Evolutionary conservation across 1,284 basidiomycete species (phyloP).

Genomic region (Vanrija sp.): DNA sequence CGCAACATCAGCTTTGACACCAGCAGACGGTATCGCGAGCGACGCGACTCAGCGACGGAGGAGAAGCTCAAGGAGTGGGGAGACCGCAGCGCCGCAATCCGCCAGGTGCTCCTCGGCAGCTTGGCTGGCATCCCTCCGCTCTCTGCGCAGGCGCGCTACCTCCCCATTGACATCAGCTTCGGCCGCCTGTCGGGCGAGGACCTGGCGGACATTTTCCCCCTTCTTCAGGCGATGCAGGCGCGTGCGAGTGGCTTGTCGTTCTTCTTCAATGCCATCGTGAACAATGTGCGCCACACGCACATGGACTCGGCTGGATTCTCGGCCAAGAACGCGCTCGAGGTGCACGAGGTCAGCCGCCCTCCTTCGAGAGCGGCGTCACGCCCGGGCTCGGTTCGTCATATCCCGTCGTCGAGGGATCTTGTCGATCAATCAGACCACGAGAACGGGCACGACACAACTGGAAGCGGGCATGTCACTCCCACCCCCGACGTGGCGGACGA

Average conservation of each 20-base stretch:
- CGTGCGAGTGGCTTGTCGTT: constrained; percentile 44
- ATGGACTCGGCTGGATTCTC: constrained; percentile 42
- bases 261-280: constrained; percentile 47
- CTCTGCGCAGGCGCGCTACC: constrained; percentile 40
- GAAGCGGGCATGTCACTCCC: too few relatives aligned
- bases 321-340: constrained; percentile 1
- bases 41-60: not conserved
- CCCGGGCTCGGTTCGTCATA: not conserved
- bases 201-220: constrained; percentile 36
- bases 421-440: too few relatives aligned
- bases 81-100: constrained; percentile 28
- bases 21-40: too few relatives aligned
- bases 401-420: too few relatives aligned
- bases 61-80: constrained; percentile 36
- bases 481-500: not conserved
- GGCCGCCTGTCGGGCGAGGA: constrained; percentile 41
- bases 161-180: constrained; percentile 43
- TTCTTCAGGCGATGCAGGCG: constrained; percentile 36
- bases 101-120: constrained; percentile 29
- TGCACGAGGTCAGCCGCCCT: too few relatives aligned
- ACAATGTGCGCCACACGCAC: constrained; percentile 39
- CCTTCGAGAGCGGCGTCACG: constrained; percentile 15
- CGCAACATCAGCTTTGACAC: constrained; percentile 1
- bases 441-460: too few relatives aligned
- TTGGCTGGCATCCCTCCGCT: constrained; percentile 39